Evolutionary conservation across 306 rosid species (phyloP), one percentile per base, ranked within the genome.

Genomic region (Vigna mungo): DNA sequence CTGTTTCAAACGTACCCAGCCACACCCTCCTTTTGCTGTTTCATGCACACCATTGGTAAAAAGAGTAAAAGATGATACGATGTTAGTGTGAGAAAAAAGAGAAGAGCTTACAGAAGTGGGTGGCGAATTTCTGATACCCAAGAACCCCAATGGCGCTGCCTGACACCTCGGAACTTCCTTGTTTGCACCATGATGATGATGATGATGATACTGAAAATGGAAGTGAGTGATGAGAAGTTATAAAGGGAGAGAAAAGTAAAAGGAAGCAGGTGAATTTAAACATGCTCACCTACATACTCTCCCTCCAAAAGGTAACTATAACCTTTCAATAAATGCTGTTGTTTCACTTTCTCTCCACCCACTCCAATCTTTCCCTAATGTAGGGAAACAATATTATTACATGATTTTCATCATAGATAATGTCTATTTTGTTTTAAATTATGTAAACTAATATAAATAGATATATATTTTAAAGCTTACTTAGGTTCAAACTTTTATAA

Each of bases 81-180:
- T 20, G 27, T 25, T 0, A 25, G 27, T 25, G 27, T 25, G 27
- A 25, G 27, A 2, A 25, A 25, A 2, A 25, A 25, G 11, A 32
- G 46, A 61, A 17, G 15, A n/a, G 68, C 83, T 67, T 87, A 95
- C 99, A 95, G 86, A 43, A 95, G 84, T 0, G 99, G 99, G 68
- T 95, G 99, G 80, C 99, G 97, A 70, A 95, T 95, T 78, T 95
- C 99, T 39, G 99, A 95, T 68, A 95, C 99, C 99, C 99, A 95
- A 1, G 99, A 95, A 84, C 99, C 99, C 99, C 99, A 95, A 88
- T 95, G 99, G 68, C 99, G 97, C 69, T 95, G 99, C 88, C 99
- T 90, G 85, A 95, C 99, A 17, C 99, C 99, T 86, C 99, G 91
- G 87, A 91, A 95, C 89, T 95, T 95, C 84, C 68, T 91, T 72